phyloP scores from a whole-genome alignment of 129 eudicot genomes.

The Flaveria robusta region DNA sequence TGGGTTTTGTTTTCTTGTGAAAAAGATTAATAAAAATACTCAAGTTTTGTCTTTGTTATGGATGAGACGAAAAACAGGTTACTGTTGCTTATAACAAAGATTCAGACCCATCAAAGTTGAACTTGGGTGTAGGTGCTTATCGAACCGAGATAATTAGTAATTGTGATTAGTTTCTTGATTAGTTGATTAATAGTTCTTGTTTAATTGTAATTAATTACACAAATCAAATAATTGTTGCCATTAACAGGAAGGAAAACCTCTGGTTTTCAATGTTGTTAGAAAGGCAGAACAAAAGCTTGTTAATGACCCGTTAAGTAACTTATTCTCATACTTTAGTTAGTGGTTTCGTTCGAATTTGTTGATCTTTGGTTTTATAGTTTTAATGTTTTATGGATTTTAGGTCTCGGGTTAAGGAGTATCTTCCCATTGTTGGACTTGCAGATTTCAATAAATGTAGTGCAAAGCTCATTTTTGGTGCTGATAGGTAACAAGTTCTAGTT shows the following conservation, averaged over 20 bases:
- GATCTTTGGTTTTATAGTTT: conserved; percentile 8
- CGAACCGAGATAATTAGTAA: conserved; percentile 70
- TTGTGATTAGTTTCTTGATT: conserved; percentile 9
- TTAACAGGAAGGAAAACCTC: conserved; percentile 83
- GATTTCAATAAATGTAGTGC: conserved; percentile 94
- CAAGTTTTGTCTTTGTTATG: conserved; percentile 33
- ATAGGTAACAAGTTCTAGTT: conserved; percentile 56
- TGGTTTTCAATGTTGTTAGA: conserved; percentile 87
- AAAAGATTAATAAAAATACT: conserved; percentile 1
- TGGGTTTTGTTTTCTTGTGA: conserved; percentile 24
- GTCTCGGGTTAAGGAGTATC: conserved; percentile 89
- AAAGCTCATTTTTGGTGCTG: conserved; percentile 85
- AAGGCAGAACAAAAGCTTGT: conserved; percentile 81
- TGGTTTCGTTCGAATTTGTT: background rate
- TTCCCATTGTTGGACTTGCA: conserved; percentile 85
- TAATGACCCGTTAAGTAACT: conserved; percentile 65
- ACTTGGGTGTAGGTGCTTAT: conserved; percentile 96
- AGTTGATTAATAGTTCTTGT: conserved; percentile 10
- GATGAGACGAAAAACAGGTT: conserved; percentile 53
- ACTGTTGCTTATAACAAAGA: conserved; percentile 95
- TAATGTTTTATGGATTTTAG: conserved; percentile 37
- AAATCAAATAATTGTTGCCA: conserved; percentile 17
- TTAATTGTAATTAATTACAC: background rate
- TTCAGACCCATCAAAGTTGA: conserved; percentile 69
- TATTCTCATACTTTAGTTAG: background rate